Conservation (phyloP, 2,329 filamentous ascomycete genomes). For the Cyanodermella asteris region DNA sequence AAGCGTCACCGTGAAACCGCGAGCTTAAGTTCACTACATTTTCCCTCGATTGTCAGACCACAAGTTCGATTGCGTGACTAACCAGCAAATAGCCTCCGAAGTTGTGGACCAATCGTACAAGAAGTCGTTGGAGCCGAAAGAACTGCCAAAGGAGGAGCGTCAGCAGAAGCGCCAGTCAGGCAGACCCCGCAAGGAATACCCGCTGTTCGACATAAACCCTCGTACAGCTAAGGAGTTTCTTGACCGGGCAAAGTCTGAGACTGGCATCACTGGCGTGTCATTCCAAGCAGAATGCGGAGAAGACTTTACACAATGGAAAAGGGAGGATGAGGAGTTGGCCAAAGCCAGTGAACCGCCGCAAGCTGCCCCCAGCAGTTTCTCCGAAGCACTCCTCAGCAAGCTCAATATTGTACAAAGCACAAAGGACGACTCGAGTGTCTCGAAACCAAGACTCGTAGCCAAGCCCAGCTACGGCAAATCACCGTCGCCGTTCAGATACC, state of each 20-base stretch:
- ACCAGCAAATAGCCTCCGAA: conserved; percentile 9
- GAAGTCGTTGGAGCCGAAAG: conserved; percentile 6
- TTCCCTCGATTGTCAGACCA: conserved; percentile 1
- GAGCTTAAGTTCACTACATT: conserved; percentile 5
- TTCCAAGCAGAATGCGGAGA: conserved; percentile 10
- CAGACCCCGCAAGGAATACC: conserved; percentile 6
- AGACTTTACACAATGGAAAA: conserved; percentile 9
- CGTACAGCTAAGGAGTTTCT: conserved; percentile 6
- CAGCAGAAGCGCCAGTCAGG: conserved; percentile 3
- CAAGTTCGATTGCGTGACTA: not conserved
- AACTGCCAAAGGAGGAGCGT: conserved; percentile 5
- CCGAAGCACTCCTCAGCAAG: too few species aligned
- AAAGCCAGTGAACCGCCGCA: conserved; percentile 2
- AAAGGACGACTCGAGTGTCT: too few species aligned
- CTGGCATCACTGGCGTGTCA: conserved; percentile 8
- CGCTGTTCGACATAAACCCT: conserved; percentile 8
- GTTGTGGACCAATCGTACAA: conserved; percentile 9
- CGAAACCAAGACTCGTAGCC: too few species aligned
- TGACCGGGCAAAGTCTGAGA: conserved; percentile 10
- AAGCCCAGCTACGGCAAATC: too few species aligned
- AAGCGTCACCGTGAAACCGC: conserved; percentile 1
- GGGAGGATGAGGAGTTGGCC: conserved; percentile 5
- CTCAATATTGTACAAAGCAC: too few species aligned
- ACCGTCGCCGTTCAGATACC: too few species aligned
- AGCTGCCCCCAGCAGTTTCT: too few species aligned